Conservation (phyloP, 345 rosid species). For the Pistacia vera region DNA sequence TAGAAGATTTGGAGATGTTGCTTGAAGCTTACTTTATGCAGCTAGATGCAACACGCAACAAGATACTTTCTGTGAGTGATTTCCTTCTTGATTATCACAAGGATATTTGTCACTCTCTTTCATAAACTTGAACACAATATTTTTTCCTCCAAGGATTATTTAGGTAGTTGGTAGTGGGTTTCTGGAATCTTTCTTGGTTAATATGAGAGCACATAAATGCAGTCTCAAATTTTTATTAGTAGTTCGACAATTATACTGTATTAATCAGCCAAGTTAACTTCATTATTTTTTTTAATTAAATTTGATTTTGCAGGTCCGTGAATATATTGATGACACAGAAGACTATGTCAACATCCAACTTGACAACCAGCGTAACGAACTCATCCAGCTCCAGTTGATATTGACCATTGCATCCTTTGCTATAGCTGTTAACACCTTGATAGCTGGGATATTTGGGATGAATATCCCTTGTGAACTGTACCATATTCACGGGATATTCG, state of each 20-base stretch:
- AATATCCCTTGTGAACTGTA: conserved; percentile 69
- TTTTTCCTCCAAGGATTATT: not conserved
- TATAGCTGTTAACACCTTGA: conserved; percentile 62
- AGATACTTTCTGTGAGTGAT: conserved; percentile 78
- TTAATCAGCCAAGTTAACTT: not conserved
- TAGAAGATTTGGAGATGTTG: conserved; percentile 91
- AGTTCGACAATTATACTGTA: not conserved
- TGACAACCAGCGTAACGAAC: conserved; percentile 87
- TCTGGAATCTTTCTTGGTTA: not conserved
- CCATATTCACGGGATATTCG: conserved; percentile 42
- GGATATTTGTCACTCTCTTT: not conserved
- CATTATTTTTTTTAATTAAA: too few species aligned
- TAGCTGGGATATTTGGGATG: conserved; percentile 73
- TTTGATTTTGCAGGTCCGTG: conserved; percentile 61
- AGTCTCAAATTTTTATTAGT: not conserved
- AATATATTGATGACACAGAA: conserved; percentile 93
- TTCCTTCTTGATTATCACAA: not conserved
- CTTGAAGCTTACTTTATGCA: conserved; percentile 96
- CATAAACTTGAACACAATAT: not conserved
- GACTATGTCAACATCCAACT: conserved; percentile 92
- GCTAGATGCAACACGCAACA: conserved; percentile 91
- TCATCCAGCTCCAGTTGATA: conserved; percentile 81
- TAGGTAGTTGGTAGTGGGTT: not conserved
- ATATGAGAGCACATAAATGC: too few species aligned
- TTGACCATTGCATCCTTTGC: conserved; percentile 83